Evolutionary conservation across 2,329 filamentous ascomycete genomes (phyloP).

Genomic region (Aspergillus transmontanensis): DNA sequence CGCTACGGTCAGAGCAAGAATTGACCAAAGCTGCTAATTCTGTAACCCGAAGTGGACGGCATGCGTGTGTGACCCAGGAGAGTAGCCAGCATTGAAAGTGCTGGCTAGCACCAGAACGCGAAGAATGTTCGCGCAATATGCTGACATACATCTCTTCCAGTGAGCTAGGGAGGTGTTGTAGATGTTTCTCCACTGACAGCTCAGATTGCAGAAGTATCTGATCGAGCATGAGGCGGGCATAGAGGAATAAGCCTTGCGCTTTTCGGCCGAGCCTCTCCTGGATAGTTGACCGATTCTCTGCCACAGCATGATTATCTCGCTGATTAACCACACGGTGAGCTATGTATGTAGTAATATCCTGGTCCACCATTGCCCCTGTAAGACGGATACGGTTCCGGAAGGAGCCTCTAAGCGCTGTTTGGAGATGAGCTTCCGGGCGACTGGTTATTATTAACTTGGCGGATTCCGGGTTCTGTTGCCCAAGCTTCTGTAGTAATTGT

Average conservation of each 20-base stretch:
- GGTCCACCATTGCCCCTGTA: not conserved
- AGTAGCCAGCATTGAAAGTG: slow-evolving; percentile 44
- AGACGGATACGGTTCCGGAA: not conserved
- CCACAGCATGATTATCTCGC: not conserved
- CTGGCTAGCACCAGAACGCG: slow-evolving; percentile 31
- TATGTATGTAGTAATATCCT: not conserved
- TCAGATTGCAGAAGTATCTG: slow-evolving; percentile 23
- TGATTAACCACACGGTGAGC: not conserved
- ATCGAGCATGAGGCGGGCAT: not conserved
- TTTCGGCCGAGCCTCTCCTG: not conserved
- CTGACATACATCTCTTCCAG: slow-evolving; percentile 45
- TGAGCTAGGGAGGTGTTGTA: slow-evolving; percentile 38
- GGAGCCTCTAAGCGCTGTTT: not conserved
- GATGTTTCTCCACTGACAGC: slow-evolving; percentile 23
- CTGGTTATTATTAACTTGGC: not conserved
- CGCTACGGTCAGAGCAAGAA: slow-evolving; percentile 7
- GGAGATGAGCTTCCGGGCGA: not conserved
- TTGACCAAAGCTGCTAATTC: slow-evolving; percentile 40
- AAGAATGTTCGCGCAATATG: slow-evolving; percentile 41
- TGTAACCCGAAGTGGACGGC: slow-evolving; percentile 45
- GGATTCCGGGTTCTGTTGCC: not conserved
- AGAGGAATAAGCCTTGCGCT: not conserved
- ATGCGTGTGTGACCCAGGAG: slow-evolving; percentile 46
- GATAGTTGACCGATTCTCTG: not conserved
- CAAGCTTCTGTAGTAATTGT: not conserved